Base-by-base conservation (phyloP, 202 grass and related monocot species). In the Setaria italica region DNA sequence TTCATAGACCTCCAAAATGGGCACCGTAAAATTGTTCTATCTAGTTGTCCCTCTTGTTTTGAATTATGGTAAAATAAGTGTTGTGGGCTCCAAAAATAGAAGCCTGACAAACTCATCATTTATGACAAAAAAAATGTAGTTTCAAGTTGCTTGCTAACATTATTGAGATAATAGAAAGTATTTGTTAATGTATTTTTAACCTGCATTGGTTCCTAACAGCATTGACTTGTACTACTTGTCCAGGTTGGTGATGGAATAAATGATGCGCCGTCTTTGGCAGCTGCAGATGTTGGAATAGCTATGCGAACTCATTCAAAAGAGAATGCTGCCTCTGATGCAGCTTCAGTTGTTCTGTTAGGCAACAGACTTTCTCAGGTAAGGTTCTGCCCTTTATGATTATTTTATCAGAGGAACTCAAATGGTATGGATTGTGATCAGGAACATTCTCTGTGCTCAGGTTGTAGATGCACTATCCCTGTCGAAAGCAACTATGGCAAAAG, bases 221-320 rank as follows among this genome's bases (percentile, higher is more conserved):
- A 7, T n/a, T 39, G 53, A 67, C 37, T 33, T 59, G n/a, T 56
- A 32, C 49, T 90, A 3, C 84, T 80, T 87, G 67, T 74, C 39
- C 70, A 98, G 96, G 93, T 94, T 83, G 96, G 96, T 9, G 93
- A 98, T 69, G 93, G 96, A 50, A 98, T 98, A 88, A 98, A 98
- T 74, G 96, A 98, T 70, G 95, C 93, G 0, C 95, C 93, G 11
- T 95, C 95, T 70, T 88, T 98, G 80, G 95, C 93, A 64, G 88
- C 92, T 80, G 95, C 95, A 57, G 88, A 98, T 78, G 89, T 98
- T 70, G 95, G 95, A 90, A 86, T 98, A 87, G 95, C 95, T 54
- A 88, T 95, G 83, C 84, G 82, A 80, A 98, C 86, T 73, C 87
- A 92, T 80, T 81, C 91, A 25, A 95, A 98, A 74, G 96, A 98